Evolutionary conservation across 441 rosid genomes (phyloP).

Genomic region (Corymbia calophylla): DNA sequence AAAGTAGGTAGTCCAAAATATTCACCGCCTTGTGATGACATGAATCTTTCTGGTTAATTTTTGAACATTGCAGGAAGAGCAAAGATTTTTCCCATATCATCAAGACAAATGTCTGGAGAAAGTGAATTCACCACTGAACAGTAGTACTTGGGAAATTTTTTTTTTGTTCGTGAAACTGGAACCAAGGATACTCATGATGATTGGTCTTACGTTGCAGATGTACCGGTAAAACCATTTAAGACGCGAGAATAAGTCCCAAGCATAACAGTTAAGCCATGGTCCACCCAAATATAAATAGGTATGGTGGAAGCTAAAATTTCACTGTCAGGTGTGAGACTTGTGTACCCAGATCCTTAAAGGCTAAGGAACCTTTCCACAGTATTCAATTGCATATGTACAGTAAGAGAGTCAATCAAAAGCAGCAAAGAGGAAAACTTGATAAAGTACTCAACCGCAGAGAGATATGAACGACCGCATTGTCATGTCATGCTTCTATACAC

Average conservation of each 20-base stretch:
- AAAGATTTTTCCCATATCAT: background rate
- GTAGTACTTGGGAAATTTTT: background rate
- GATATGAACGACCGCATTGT: background rate
- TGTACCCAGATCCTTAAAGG: background rate
- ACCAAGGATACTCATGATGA: background rate
- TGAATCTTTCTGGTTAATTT: background rate
- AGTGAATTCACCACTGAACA: background rate
- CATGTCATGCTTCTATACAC: background rate
- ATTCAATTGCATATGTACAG: background rate
- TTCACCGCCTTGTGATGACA: background rate
- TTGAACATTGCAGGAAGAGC: background rate
- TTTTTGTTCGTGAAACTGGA: background rate
- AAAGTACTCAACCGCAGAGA: background rate
- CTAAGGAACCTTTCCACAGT: background rate
- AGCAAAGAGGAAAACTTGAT: background rate
- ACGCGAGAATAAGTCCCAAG: background rate
- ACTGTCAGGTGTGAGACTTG: background rate
- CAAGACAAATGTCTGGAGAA: background rate
- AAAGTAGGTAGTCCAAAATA: background rate
- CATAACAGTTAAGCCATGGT: background rate
- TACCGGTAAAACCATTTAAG: background rate
- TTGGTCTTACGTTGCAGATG: background rate
- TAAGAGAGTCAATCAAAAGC: background rate
- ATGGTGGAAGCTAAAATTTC: background rate
- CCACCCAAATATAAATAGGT: background rate